Evolutionary conservation across 2,329 filamentous ascomycete species (phyloP), one percentile per base, ranked within the genome.

Genomic region (Aulographum hederae): DNA sequence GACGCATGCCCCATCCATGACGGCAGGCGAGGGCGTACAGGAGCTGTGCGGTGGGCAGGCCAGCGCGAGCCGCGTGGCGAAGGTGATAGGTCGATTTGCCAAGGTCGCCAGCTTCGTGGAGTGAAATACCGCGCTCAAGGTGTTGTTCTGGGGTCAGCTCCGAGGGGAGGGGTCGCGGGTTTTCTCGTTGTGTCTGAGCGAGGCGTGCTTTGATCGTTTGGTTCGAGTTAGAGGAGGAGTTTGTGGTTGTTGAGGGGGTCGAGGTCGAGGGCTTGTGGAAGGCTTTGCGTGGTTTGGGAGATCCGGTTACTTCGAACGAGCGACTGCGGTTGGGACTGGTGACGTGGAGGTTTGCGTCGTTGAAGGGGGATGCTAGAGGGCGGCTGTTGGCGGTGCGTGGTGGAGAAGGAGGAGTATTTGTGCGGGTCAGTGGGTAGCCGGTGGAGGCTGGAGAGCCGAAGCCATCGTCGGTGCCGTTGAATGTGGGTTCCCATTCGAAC

Each of bases 51-150:
- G 86, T 93, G 1, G 89, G 80, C 35, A 92, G 70, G 29, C 82
- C 80, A 34, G 80, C 75, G 43, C 75, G 73, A 1, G 89, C 86
- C 3, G 89, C 89, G 37, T 92, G 69, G 20, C 89, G 78, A 28
- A 98, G 66, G 49, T 98, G 89, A 48, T 95, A 98, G 0, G 89
- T 95, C 0, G 86, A 95, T 53, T 95, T 85, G 39, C 85, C 84
- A 18, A 93, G 60, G 8, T 79, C 76, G 13, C 86, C 86, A 29
- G 75, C 73, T 49, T 93, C 81, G 47, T 98, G 89, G 37, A 82
- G 76, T 38, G 81, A 74, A 35, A 98, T 89, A 6, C 82, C 89
- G 55, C 86, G 89, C 18, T 77, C 67, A 28, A 95, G 69, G 49
- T 98, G 86, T 37, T 95, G 78, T 41, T 95, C 85, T 0, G 81